Percentiles rank a stretch among this genome's conserved stretches.
phyloP scores from a whole-genome alignment of 139 green algal genomes.

The Zygnema cylindricum region DNA sequence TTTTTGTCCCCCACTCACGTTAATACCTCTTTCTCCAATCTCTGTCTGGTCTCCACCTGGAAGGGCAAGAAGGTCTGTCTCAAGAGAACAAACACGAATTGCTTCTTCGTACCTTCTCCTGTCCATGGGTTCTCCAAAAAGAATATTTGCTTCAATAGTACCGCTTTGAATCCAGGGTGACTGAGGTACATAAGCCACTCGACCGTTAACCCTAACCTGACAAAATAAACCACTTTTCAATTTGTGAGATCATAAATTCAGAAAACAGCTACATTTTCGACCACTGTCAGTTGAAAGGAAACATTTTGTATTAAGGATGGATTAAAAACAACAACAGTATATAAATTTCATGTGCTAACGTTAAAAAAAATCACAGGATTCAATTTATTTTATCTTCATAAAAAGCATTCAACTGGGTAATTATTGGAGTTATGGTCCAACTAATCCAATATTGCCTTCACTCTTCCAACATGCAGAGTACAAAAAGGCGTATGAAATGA shows the following conservation, averaged over 20 bases:
- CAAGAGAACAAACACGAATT: constrained; percentile 36
- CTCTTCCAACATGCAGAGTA: too few species aligned
- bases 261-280: background rate
- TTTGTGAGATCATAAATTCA: background rate
- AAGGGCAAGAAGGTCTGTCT: constrained; percentile 61
- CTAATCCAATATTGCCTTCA: too few species aligned
- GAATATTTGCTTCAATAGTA: constrained; percentile 53
- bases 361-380: background rate
- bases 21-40: constrained; percentile 72
- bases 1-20: constrained; percentile 65
- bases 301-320: background rate
- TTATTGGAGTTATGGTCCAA: too few species aligned
- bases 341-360: background rate
- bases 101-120: constrained; percentile 8
- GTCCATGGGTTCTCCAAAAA: constrained; percentile 51
- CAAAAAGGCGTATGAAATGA: too few species aligned
- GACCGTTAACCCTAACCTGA: constrained; percentile 14
- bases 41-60: constrained; percentile 70
- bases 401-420: background rate
- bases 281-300: background rate
- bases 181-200: constrained; percentile 57
- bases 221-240: background rate
- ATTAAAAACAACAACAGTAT: background rate
- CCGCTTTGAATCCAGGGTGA: constrained; percentile 59
- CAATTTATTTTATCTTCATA: background rate